Evolutionary conservation across 176 grass and related monocot genomes (phyloP).

Genomic region (Musa acuminata): DNA sequence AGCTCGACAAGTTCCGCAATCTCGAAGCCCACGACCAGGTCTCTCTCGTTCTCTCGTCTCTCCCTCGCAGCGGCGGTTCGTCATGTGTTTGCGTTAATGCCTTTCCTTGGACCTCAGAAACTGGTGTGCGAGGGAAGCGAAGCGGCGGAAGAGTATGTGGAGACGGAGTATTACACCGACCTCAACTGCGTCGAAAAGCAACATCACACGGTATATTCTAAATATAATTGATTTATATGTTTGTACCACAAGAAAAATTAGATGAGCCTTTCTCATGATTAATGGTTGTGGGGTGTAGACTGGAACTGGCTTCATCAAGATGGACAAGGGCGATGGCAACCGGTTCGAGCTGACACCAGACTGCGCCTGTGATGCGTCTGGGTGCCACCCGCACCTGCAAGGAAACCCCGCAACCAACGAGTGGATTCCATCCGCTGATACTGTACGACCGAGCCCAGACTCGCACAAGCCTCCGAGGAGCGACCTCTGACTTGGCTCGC

Average conservation of each 20-base stretch:
- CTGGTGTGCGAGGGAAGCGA: slow-evolving; percentile 38
- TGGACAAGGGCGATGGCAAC: slow-evolving; percentile 32
- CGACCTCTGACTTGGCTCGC: slow-evolving; percentile 30
- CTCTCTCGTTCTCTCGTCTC: background rate
- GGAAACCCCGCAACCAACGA: slow-evolving; percentile 74
- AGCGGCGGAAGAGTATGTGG: slow-evolving; percentile 51
- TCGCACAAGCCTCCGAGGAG: slow-evolving; percentile 72
- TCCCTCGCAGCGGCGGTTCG: background rate
- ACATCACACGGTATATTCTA: slow-evolving; percentile 54
- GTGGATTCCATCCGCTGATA: slow-evolving; percentile 66
- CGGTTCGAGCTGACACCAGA: slow-evolving; percentile 33
- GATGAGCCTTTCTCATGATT: background rate
- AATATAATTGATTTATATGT: background rate
- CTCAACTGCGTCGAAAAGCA: slow-evolving; percentile 63
- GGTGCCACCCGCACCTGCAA: slow-evolving; percentile 36
- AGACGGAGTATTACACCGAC: slow-evolving; percentile 75
- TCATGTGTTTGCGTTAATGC: background rate
- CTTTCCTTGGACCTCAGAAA: slow-evolving; percentile 25
- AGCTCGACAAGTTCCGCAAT: slow-evolving; percentile 54
- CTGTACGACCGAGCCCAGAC: slow-evolving; percentile 8
- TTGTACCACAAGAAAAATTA: background rate
- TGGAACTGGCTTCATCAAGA: slow-evolving; percentile 73
- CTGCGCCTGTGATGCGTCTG: slow-evolving; percentile 3
- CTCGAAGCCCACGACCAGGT: slow-evolving; percentile 57
- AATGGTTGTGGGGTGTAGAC: slow-evolving; percentile 30